Evolutionary conservation across 352 stramenopile genomes (phyloP).

Genomic region (Plasmopara halstedii): DNA sequence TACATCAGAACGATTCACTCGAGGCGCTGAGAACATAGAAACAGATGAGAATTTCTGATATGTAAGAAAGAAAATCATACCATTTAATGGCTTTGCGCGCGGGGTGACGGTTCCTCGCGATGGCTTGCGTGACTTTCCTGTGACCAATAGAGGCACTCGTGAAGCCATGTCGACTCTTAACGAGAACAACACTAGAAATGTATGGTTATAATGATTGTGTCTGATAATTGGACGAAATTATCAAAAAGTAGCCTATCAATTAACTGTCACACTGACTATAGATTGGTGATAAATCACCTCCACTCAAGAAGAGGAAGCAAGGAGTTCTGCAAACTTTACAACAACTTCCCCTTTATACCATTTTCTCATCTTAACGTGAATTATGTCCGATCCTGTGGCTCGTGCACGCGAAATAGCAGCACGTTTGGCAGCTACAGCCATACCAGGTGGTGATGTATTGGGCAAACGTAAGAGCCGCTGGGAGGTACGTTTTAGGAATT

Average conservation of each 20-base stretch:
- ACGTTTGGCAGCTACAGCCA: conserved; percentile 59
- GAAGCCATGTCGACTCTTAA: conserved; percentile 37
- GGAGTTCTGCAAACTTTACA: too few species aligned
- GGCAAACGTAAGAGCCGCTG: conserved; percentile 83
- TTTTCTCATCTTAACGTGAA: not conserved
- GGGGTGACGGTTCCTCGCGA: conserved; percentile 62
- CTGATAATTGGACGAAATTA: conserved; percentile 12
- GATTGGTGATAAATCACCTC: conserved; percentile 37
- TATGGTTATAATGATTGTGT: conserved; percentile 7
- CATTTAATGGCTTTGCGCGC: conserved; percentile 50
- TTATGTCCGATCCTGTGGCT: conserved; percentile 64
- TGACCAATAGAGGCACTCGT: conserved; percentile 69
- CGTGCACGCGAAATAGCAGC: conserved; percentile 77
- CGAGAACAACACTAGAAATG: conserved; percentile 11
- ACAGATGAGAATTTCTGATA: conserved; percentile 1
- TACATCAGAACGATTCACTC: conserved; percentile 14
- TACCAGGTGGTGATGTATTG: conserved; percentile 51
- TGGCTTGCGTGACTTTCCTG: conserved; percentile 63
- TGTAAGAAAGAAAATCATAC: too few species aligned
- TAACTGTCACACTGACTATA: too few species aligned
- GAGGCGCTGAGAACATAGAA: conserved; percentile 11
- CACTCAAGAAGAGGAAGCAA: too few species aligned
- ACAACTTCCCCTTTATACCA: not conserved
- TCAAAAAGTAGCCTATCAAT: not conserved
- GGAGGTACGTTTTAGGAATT: conserved; percentile 42